Evolutionary conservation across 306 rosid species (phyloP), one percentile per base, ranked within the genome.

Genomic region (Quercus gilva): DNA sequence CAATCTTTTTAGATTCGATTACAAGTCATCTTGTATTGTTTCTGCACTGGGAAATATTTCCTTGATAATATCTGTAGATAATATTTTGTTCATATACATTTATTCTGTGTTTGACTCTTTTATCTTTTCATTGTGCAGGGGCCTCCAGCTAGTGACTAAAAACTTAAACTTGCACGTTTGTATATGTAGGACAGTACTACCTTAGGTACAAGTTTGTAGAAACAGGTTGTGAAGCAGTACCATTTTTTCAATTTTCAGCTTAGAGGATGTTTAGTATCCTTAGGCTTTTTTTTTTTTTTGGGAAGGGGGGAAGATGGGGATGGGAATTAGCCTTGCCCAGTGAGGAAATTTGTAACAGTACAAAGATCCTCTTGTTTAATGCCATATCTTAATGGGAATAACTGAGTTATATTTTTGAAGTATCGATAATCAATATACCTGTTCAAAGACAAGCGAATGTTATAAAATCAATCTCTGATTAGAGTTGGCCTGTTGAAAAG

Each of bases 51-150:
- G 23, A 29, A 33, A 63, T 35, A 1, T 64, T 31, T 29, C 19
- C 13, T 17, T 64, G 45, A 64, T 64, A 64, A 18, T 31, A 26
- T 63, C 19, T 63, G 41, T 23, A 26, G 14, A 25, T 18, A 19
- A 49, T 49, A 12, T 49, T 49, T 49, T 49, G 15, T 49, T 49
- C 53, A 5, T 35, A 23, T 51, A 5, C 31, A 23, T 28, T 23
- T 57, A 4, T 18, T 56, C 33, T 35, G 52, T 68, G 59, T 61
- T 78, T 71, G 63, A 85, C 81, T 33, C 4, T 15, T 25, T 67
- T 13, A 21, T 76, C 33, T 78, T 29, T 78, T 58, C 58, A 73
- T 59, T 76, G 78, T 80, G 92, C 94, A 88, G 97, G 90, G 17
- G 87, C 89, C 29, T 86, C 87, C 64, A 84, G 65, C 76, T 87